Evolutionary conservation across 2,329 filamentous ascomycete genomes (phyloP).

Genomic region (Passalora sequoiae): DNA sequence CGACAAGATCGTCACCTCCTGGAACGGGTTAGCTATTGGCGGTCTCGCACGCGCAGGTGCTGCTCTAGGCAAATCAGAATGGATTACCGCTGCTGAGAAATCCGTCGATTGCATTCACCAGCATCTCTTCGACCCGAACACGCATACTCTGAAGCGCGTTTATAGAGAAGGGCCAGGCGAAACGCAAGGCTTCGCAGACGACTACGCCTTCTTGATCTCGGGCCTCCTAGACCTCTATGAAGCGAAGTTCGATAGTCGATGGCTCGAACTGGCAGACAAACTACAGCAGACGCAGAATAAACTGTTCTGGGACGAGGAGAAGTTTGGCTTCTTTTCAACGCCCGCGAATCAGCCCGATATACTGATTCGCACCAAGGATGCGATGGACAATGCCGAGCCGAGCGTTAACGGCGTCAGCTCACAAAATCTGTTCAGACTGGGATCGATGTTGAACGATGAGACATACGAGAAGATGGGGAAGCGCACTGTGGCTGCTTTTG

Average conservation of each 20-base stretch:
- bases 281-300: constrained; percentile 72
- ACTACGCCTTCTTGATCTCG: constrained; percentile 84
- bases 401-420: constrained; percentile 86
- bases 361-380: constrained; percentile 85
- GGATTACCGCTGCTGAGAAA: constrained; percentile 60
- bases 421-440: constrained; percentile 77
- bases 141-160: constrained; percentile 64
- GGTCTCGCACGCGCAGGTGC: constrained; percentile 72
- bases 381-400: constrained; percentile 87
- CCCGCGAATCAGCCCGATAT: constrained; percentile 58
- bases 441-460: constrained; percentile 61
- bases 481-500: constrained; percentile 77
- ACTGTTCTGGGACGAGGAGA: constrained; percentile 67
- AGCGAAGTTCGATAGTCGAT: constrained; percentile 68
- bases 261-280: constrained; percentile 73
- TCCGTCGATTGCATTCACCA: constrained; percentile 68
- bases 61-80: constrained; percentile 58
- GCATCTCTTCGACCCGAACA: constrained; percentile 64
- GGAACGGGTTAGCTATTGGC: constrained; percentile 84
- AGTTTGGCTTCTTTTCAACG: constrained; percentile 67
- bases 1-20: constrained; percentile 79
- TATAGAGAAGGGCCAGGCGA: constrained; percentile 64
- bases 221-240: constrained; percentile 82
- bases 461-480: constrained; percentile 61
- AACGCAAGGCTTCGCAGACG: constrained; percentile 76